A percentile compares a stretch with the other conserved stretches of the same genome.
These are phyloP conservation scores for Fusarium newnesense DNA, from an alignment of 2,329 filamentous ascomycete species.

Conservation along the genomic window DNA sequence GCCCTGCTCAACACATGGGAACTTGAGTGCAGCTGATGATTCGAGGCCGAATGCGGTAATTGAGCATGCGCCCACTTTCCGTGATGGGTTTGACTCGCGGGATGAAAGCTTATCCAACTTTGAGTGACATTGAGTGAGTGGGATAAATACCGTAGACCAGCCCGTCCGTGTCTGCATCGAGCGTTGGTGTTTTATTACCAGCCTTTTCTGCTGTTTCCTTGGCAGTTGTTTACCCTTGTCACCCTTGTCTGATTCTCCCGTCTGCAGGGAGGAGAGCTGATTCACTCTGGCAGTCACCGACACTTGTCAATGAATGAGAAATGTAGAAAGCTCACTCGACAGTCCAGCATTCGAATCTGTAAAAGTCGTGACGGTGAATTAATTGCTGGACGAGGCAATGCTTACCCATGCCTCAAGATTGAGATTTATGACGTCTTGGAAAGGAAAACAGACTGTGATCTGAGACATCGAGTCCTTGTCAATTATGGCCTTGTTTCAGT, in stretches of 20 bases:
- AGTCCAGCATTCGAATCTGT: background rate
- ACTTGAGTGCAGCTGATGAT: background rate
- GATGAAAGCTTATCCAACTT: background rate
- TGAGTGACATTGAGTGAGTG: background rate
- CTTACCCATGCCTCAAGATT: background rate
- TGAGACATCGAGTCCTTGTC: background rate
- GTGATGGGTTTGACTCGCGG: background rate
- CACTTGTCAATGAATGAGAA: background rate
- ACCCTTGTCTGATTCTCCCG: background rate
- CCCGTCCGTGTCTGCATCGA: background rate
- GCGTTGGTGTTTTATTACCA: background rate
- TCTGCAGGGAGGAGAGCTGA: background rate
- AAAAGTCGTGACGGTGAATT: background rate
- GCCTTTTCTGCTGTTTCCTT: background rate
- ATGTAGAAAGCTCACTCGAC: background rate
- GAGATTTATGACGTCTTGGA: background rate
- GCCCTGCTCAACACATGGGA: background rate
- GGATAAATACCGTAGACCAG: background rate
- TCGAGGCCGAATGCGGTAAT: slow-evolving; percentile 1
- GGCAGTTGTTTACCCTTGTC: background rate
- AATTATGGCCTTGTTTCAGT: background rate
- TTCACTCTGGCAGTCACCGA: background rate
- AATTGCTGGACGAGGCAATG: too few relatives aligned
- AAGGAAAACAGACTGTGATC: background rate
- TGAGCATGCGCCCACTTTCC: background rate